Percentiles rank a stretch among this genome's conserved stretches.
Conservation (phyloP, 164 flowering plant species). For the Cinnamomum chago region DNA sequence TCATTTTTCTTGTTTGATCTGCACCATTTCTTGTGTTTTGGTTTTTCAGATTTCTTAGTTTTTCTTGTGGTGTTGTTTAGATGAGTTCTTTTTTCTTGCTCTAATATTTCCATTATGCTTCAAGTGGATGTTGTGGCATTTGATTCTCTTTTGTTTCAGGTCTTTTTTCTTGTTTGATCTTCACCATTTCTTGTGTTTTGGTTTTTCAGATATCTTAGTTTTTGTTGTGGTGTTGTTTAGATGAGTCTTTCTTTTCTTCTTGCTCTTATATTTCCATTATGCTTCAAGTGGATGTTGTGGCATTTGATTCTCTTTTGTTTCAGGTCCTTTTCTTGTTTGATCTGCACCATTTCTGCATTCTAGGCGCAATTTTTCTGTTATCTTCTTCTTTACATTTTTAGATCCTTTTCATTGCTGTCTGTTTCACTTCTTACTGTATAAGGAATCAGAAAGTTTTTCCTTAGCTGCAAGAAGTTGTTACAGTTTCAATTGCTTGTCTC, state of each 20-base stretch:
- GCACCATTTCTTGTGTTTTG: not conserved
- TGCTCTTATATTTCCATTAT: not conserved
- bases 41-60: not conserved
- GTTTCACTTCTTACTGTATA: not conserved
- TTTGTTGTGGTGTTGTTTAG: not conserved
- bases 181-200: not conserved
- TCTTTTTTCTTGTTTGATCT: conserved; percentile 4
- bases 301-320: conserved; percentile 14
- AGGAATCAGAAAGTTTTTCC: too few relatives aligned
- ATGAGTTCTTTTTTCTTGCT: not conserved
- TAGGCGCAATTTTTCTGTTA: not conserved
- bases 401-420: not conserved
- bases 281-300: not conserved
- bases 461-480: not conserved
- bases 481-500: conserved; percentile 1
- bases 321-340: not conserved
- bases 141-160: conserved; percentile 12
- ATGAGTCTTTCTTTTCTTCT: not conserved
- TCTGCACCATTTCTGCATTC: not conserved
- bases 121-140: not conserved
- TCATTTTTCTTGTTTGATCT: conserved; percentile 3
- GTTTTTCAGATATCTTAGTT: not conserved
- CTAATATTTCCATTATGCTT: not conserved
- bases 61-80: not conserved
- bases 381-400: conserved; percentile 12